phyloP scores from a whole-genome alignment of 805 yeast species.

The Saccharomycopsis guyanensis region DNA sequence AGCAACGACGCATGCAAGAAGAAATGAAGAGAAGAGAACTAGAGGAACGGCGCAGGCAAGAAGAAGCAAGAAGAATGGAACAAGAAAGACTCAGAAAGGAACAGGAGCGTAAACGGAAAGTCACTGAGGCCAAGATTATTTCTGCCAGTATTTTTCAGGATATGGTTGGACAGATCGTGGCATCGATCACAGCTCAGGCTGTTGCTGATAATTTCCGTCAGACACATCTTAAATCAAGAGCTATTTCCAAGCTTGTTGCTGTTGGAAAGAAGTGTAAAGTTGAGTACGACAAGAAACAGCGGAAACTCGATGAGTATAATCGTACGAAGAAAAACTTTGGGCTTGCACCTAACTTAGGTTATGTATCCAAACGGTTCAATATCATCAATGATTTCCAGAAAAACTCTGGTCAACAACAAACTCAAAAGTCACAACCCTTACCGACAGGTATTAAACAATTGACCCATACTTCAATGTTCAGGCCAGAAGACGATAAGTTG shows the following conservation, averaged over 20 bases:
- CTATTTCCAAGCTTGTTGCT: slow-evolving; percentile 29
- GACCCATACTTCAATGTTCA: slow-evolving; percentile 13
- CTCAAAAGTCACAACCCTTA: no score
- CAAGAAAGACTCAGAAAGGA: slow-evolving; percentile 7
- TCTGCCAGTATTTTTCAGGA: slow-evolving; percentile 14
- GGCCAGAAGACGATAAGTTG: neutral
- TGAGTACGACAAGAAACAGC: slow-evolving; percentile 29
- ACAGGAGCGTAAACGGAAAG: slow-evolving; percentile 10
- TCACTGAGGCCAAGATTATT: slow-evolving; percentile 10
- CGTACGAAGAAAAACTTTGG: slow-evolving; percentile 32
- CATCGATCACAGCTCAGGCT: slow-evolving; percentile 31
- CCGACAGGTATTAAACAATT: no score
- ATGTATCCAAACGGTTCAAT: slow-evolving; percentile 23
- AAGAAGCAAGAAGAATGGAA: slow-evolving; percentile 1
- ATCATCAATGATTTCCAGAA: slow-evolving; percentile 20
- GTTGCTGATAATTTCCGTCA: slow-evolving; percentile 38
- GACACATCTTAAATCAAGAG: slow-evolving; percentile 26
- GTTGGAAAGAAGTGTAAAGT: slow-evolving; percentile 25
- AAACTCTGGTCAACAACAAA: slow-evolving; percentile 17
- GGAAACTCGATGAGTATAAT: slow-evolving; percentile 34
- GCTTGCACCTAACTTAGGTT: slow-evolving; percentile 23
- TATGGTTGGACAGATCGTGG: slow-evolving; percentile 6
- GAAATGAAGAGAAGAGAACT: neutral
- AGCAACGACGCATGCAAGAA: slow-evolving; percentile 14
- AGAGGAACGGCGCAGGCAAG: slow-evolving; percentile 3